Conservation (phyloP, 164 flowering plant genomes). For the Vitis rotundifolia region DNA sequence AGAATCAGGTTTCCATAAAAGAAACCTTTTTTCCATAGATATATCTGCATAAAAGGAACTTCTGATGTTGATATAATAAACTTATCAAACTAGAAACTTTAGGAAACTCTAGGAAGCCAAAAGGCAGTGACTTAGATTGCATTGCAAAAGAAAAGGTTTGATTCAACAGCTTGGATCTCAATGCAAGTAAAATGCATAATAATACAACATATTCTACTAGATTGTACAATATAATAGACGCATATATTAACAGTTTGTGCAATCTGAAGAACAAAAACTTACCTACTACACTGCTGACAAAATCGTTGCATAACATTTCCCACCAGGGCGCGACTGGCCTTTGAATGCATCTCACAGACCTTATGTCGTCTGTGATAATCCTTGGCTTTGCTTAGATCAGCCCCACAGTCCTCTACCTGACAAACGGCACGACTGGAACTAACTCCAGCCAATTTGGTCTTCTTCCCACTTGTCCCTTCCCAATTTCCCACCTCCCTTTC, state of each 20-base stretch:
- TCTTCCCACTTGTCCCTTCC: conserved; percentile 66
- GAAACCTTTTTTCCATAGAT: too few relatives aligned
- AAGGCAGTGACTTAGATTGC: neutral
- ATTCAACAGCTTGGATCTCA: neutral
- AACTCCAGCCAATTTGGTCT: conserved; percentile 44
- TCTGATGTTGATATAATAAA: too few relatives aligned
- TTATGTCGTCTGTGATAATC: conserved; percentile 93
- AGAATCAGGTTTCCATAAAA: neutral
- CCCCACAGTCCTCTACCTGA: conserved; percentile 83
- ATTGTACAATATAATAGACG: too few relatives aligned
- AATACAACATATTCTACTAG: too few relatives aligned
- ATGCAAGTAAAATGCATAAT: too few relatives aligned
- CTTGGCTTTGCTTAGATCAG: conserved; percentile 76
- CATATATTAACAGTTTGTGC: too few relatives aligned
- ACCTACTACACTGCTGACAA: conserved; percentile 99
- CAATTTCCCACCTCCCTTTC: conserved; percentile 38
- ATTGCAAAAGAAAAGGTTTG: neutral
- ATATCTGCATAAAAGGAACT: too few relatives aligned
- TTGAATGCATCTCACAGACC: conserved; percentile 90
- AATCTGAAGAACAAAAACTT: conserved; percentile 7
- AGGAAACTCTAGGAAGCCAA: neutral
- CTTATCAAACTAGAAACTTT: too few relatives aligned
- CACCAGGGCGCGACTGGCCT: conserved; percentile 73
- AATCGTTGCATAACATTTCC: conserved; percentile 87
- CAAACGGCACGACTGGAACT: conserved; percentile 61